These are phyloP conservation scores for Forsythia viridissima DNA, from an alignment of 257 asterid genomes.

Conservation along the genomic window DNA sequence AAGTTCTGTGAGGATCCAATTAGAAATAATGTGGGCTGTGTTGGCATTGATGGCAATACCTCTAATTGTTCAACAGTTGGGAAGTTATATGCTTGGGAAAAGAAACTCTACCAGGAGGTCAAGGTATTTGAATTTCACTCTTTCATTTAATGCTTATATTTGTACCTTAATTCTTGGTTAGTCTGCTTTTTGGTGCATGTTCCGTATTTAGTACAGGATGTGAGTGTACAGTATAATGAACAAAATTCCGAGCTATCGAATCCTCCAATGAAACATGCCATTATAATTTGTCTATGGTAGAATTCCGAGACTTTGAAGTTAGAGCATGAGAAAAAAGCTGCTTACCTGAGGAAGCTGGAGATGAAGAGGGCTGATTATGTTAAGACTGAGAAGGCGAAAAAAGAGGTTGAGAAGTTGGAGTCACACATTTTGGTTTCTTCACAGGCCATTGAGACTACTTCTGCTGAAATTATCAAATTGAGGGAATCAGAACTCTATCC, in stretches of 20 bases:
- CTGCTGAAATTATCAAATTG: slow-evolving; percentile 76
- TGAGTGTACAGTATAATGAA: not conserved
- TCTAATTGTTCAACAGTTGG: slow-evolving; percentile 85
- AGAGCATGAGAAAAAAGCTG: slow-evolving; percentile 78
- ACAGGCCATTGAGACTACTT: slow-evolving; percentile 84
- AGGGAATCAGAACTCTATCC: slow-evolving; percentile 90
- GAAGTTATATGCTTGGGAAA: slow-evolving; percentile 89
- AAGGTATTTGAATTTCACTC: slow-evolving; percentile 55
- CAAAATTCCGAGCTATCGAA: not conserved
- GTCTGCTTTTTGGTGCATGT: not conserved
- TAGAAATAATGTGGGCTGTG: slow-evolving; percentile 35
- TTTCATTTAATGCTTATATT: not conserved
- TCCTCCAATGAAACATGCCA: not conserved
- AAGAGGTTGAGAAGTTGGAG: slow-evolving; percentile 92
- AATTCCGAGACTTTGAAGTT: slow-evolving; percentile 70
- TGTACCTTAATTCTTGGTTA: no score
- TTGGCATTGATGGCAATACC: slow-evolving; percentile 38
- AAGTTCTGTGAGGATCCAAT: slow-evolving; percentile 73
- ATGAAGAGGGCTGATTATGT: slow-evolving; percentile 82
- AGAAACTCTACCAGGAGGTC: slow-evolving; percentile 84
- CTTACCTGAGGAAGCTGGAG: slow-evolving; percentile 71
- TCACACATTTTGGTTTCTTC: slow-evolving; percentile 83
- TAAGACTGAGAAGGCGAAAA: slow-evolving; percentile 86
- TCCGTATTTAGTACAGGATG: not conserved
- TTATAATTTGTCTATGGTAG: slow-evolving; percentile 36